Evolutionary conservation across 2,329 filamentous ascomycete genomes (phyloP).

Genomic region (Pseudocercospora cruenta): DNA sequence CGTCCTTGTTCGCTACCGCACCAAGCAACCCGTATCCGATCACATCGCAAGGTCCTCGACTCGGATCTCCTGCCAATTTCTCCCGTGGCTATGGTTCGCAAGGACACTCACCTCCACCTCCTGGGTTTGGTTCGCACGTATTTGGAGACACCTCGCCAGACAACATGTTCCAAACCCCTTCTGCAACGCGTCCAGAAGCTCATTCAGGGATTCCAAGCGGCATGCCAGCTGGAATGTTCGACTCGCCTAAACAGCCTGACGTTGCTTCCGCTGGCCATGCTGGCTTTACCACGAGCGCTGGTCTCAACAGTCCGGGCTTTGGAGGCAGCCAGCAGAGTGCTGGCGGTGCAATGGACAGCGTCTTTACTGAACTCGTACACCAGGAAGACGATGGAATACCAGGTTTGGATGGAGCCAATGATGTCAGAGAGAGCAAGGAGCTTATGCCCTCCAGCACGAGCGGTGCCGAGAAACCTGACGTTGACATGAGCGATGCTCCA

Average conservation of each 20-base stretch:
- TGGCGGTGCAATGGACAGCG: conserved; percentile 37
- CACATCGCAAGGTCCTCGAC: conserved; percentile 24
- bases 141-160: conserved; percentile 26
- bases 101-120: conserved; percentile 26
- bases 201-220: conserved; percentile 26
- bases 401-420: conserved; percentile 30
- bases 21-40: conserved; percentile 20
- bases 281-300: conserved; percentile 28
- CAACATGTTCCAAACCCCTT: conserved; percentile 33
- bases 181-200: conserved; percentile 16
- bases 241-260: conserved; percentile 36
- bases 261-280: conserved; percentile 17
- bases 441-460: conserved; percentile 8
- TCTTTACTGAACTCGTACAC: conserved; percentile 43
- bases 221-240: conserved; percentile 35
- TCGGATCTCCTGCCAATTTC: conserved; percentile 35
- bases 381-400: conserved; percentile 34
- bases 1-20: conserved; percentile 33
- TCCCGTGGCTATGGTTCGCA: conserved; percentile 23
- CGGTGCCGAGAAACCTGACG: neutral
- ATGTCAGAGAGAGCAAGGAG: conserved; percentile 24
- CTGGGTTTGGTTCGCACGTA: conserved; percentile 33
- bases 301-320: conserved; percentile 38
- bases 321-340: conserved; percentile 37
- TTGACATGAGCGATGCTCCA: conserved; percentile 5